Evolutionary conservation across 116 monocot genomes (phyloP).

Genomic region (Iris pallida): DNA sequence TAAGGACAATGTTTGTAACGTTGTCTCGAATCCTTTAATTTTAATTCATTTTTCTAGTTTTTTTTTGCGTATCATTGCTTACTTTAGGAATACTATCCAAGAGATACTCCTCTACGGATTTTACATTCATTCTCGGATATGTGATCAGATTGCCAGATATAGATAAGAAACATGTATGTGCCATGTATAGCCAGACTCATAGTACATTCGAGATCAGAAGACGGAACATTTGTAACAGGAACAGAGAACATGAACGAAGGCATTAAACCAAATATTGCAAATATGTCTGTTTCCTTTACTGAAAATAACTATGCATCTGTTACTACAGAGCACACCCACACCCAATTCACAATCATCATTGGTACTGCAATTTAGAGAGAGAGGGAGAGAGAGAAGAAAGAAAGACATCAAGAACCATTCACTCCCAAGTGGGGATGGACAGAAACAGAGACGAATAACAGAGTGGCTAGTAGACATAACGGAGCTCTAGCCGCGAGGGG

Average conservation of each 20-base stretch:
- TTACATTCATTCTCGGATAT: no score
- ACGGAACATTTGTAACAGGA: background rate
- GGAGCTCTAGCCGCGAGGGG: background rate
- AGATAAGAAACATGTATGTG: no score
- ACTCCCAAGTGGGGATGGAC: background rate
- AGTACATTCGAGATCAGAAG: background rate
- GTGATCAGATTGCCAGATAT: no score
- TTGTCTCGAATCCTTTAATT: no score
- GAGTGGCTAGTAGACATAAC: background rate
- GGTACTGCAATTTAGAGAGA: background rate
- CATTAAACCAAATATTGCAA: background rate
- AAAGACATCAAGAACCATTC: background rate
- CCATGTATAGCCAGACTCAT: no score
- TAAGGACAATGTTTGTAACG: no score
- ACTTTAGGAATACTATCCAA: background rate
- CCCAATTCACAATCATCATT: background rate
- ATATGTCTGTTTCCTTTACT: background rate
- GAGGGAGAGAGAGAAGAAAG: background rate
- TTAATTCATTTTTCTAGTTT: no score
- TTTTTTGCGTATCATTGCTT: no score
- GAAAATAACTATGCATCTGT: background rate
- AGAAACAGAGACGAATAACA: background rate
- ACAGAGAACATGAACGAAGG: background rate
- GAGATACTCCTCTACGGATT: background rate
- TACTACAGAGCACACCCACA: background rate